Evolutionary conservation across 1,139 yeast genomes (phyloP).

Genomic region (Kluyveromyces sp.): DNA sequence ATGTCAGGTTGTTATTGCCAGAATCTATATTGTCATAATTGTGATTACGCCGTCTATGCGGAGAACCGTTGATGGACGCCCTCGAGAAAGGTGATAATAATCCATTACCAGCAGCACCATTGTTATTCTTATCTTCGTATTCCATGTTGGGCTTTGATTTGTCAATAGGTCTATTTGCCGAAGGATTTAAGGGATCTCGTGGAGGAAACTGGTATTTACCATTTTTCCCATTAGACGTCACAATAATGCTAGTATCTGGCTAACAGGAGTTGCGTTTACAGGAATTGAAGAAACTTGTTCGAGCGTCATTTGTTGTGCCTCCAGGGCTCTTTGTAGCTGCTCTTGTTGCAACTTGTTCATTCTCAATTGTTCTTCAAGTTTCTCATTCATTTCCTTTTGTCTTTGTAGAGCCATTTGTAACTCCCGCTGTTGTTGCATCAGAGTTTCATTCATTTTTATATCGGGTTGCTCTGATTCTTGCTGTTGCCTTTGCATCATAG

Average conservation of each 20-base stretch:
- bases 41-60: slow-evolving; percentile 13
- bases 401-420: slow-evolving; percentile 23
- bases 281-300: background rate
- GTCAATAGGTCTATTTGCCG: background rate
- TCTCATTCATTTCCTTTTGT: slow-evolving; percentile 26
- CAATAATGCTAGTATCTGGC: slow-evolving; percentile 4
- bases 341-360: slow-evolving; percentile 24
- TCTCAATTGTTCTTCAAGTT: slow-evolving; percentile 23
- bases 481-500: background rate
- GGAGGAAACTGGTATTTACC: slow-evolving; percentile 30
- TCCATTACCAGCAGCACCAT: slow-evolving; percentile 4
- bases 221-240: slow-evolving; percentile 24
- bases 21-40: background rate
- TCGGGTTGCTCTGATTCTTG: background rate
- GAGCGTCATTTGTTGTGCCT: slow-evolving; percentile 15
- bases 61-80: slow-evolving; percentile 22
- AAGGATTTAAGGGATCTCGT: slow-evolving; percentile 7
- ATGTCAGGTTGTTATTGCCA: background rate
- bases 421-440: slow-evolving; percentile 27
- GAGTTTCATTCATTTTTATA: slow-evolving; percentile 13
- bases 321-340: slow-evolving; percentile 19
- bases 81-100: slow-evolving; percentile 13
- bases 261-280: background rate
- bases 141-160: background rate
- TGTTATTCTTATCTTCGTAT: background rate